A percentile compares a stretch with the other conserved stretches of the same genome.
These are phyloP conservation scores for Penicillium arizonense DNA, from an alignment of 495 filamentous ascomycete species.

Conservation along the genomic window DNA sequence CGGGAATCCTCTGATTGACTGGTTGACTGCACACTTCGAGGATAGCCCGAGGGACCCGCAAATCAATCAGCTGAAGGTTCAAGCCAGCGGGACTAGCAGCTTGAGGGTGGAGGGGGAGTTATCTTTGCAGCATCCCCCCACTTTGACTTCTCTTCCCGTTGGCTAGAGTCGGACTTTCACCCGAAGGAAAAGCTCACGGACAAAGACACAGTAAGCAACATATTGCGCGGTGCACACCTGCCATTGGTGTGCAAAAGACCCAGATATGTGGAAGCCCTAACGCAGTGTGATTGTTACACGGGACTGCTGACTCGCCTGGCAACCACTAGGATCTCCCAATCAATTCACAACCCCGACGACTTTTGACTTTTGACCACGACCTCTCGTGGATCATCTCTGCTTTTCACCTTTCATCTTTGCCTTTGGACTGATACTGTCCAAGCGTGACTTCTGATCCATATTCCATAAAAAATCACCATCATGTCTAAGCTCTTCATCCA, in stretches of 20 bases:
- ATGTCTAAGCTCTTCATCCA: constrained; percentile 34
- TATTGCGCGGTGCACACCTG: constrained; percentile 7
- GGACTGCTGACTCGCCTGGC: constrained; percentile 29
- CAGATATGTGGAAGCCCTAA: constrained; percentile 27
- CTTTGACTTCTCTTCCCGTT: constrained; percentile 5
- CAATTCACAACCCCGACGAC: constrained; percentile 10
- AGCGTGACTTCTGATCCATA: background rate
- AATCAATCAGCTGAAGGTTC: constrained; percentile 21
- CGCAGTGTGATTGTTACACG: constrained; percentile 31
- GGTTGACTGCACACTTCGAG: constrained; percentile 2
- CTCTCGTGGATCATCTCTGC: constrained; percentile 1
- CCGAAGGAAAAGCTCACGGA: constrained; percentile 3
- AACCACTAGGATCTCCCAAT: constrained; percentile 27
- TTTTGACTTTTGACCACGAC: constrained; percentile 2
- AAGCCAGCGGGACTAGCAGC: constrained; percentile 12
- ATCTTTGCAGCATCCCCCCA: constrained; percentile 6
- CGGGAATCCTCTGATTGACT: constrained; percentile 25
- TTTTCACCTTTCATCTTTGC: constrained; percentile 1
- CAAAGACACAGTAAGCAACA: constrained; percentile 21
- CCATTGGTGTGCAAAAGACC: constrained; percentile 14
- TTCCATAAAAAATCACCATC: constrained; percentile 1
- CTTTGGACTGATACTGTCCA: background rate
- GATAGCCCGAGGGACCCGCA: constrained; percentile 12
- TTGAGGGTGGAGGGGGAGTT: background rate
- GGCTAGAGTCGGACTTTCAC: constrained; percentile 2